These are phyloP conservation scores for Sedum album DNA, from an alignment of 164 flowering plant genomes.

Conservation along the genomic window DNA sequence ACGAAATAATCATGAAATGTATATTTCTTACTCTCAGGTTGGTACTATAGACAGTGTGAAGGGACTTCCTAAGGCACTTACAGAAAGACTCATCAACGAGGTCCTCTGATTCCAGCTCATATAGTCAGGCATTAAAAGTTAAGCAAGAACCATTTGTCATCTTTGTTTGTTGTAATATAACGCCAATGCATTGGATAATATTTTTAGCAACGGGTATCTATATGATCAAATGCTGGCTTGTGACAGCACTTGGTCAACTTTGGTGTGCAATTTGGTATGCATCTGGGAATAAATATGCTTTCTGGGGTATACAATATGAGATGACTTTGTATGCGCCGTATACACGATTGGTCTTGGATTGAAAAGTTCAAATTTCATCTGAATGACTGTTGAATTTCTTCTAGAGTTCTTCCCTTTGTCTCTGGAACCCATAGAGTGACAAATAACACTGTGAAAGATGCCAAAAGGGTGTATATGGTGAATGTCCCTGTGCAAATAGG, in stretches of 20 bases:
- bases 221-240: no score
- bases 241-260: no score
- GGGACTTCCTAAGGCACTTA: constrained; percentile 85
- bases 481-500: not conserved
- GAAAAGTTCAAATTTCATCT: not conserved
- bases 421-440: constrained; percentile 8
- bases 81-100: constrained; percentile 57
- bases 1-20: not conserved
- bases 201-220: no score
- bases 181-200: not conserved
- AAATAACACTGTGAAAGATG: not conserved
- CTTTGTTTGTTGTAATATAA: not conserved
- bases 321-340: not conserved
- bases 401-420: constrained; percentile 8
- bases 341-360: not conserved
- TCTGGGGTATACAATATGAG: not conserved
- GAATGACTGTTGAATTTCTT: constrained; percentile 10
- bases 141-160: not conserved
- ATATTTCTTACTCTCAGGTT: constrained; percentile 32
- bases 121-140: not conserved
- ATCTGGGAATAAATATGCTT: no score
- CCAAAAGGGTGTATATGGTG: constrained; percentile 2
- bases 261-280: no score
- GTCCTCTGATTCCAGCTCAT: constrained; percentile 26
- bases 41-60: constrained; percentile 86